These are phyloP conservation scores for Bryoerythrophyllum caledonicum DNA, from an alignment of 225 moss, liverwort and hornwort genomes.

Conservation along the genomic window DNA sequence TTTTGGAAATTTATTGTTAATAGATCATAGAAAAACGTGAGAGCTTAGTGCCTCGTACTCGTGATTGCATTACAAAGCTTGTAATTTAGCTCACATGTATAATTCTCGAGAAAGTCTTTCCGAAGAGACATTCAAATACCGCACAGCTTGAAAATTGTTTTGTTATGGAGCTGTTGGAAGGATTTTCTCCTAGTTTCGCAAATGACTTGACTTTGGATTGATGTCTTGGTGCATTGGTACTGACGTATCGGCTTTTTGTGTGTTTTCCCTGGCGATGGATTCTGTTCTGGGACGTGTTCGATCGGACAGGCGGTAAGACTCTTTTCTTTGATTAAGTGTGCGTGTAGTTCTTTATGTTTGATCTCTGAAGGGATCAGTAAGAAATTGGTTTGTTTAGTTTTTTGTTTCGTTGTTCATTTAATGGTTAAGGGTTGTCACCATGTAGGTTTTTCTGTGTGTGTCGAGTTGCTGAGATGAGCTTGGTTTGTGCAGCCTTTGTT, in stretches of 20 bases:
- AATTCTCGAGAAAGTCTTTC: too few species aligned
- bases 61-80: too few species aligned
- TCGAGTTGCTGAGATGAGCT: conserved; percentile 20
- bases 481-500: conserved; percentile 75
- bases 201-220: not conserved
- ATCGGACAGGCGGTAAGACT: conserved; percentile 48
- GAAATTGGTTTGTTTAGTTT: not conserved
- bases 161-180: not conserved
- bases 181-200: not conserved
- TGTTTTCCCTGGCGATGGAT: conserved; percentile 10
- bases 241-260: conserved; percentile 9
- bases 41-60: too few species aligned
- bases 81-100: too few species aligned
- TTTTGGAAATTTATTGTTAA: too few species aligned
- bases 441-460: not conserved
- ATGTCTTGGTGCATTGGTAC: not conserved
- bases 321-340: not conserved
- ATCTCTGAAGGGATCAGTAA: not conserved
- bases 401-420: not conserved
- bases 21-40: too few species aligned
- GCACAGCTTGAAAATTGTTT: too few species aligned
- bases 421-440: not conserved
- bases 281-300: conserved; percentile 17
- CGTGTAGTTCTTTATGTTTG: not conserved
- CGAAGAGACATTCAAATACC: too few species aligned